phyloP scores from a whole-genome alignment of 441 rosid genomes.

The Pelargonium citronellum region DNA sequence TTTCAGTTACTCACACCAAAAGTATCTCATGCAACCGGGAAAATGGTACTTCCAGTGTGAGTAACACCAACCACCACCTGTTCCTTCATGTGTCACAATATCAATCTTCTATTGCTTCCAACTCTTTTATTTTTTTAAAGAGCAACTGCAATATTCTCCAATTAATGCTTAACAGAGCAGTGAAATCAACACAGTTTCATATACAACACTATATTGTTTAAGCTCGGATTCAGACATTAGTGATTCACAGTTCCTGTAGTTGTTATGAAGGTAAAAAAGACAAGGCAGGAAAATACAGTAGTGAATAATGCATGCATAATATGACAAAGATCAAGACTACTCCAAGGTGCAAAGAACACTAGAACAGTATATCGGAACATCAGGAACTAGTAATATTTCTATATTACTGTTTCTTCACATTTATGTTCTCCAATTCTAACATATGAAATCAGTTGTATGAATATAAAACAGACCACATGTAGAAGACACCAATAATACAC shows the following conservation, averaged over 20 bases:
- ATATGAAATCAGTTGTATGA: neutral
- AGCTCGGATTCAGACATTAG: neutral
- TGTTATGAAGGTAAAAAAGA: neutral
- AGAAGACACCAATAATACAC: neutral
- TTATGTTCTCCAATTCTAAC: slow-evolving; percentile 1
- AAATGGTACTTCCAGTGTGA: slow-evolving; percentile 58
- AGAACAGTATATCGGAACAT: neutral
- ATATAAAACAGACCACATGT: neutral
- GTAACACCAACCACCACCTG: slow-evolving; percentile 18
- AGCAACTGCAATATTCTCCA: neutral
- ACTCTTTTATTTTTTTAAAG: neutral
- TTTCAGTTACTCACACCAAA: slow-evolving; percentile 42
- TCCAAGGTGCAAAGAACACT: neutral
- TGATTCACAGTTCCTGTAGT: neutral
- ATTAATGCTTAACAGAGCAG: neutral
- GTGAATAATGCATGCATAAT: neutral
- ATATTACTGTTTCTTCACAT: neutral
- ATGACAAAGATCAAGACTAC: neutral
- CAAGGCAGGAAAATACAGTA: neutral
- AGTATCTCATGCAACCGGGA: slow-evolving; percentile 30
- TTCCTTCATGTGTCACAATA: neutral
- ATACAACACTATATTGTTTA: neutral
- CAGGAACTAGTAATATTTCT: too few relatives aligned
- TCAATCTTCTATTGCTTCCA: neutral
- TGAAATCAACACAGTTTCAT: neutral